Conservation (phyloP, 2,329 filamentous ascomycete species). For the Karstenula rhodostoma region DNA sequence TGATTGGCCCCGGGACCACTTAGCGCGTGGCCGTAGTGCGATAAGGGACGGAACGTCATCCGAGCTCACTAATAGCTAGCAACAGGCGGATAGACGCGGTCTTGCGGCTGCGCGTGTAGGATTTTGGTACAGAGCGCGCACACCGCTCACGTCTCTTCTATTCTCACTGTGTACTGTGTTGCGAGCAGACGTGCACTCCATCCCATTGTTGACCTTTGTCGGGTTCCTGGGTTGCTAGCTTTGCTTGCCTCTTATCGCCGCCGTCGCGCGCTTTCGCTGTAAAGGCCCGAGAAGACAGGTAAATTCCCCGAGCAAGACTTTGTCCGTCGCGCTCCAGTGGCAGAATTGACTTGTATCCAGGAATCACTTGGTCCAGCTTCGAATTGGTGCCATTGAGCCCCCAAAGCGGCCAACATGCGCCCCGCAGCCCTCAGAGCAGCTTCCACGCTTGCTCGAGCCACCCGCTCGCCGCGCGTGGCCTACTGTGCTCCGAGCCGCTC, state of each 20-base stretch:
- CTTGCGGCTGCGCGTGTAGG: slow-evolving; percentile 10
- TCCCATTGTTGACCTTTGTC: slow-evolving; percentile 9
- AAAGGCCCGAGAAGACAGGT: not conserved
- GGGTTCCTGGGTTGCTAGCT: slow-evolving; percentile 4
- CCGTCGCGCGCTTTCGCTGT: not conserved
- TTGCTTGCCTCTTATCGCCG: not conserved
- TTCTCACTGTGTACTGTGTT: not conserved
- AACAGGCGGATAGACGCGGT: slow-evolving; percentile 8
- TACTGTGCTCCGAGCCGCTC: slow-evolving; percentile 32
- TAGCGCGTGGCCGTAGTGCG: not conserved
- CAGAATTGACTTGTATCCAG: slow-evolving; percentile 8
- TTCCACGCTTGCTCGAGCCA: slow-evolving; percentile 36
- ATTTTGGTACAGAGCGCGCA: slow-evolving; percentile 10
- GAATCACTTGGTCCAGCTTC: slow-evolving; percentile 6
- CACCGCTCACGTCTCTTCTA: not conserved
- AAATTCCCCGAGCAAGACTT: not conserved
- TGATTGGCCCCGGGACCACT: not conserved
- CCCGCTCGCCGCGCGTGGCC: slow-evolving; percentile 29
- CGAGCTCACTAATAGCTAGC: slow-evolving; percentile 5
- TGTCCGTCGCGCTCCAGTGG: not conserved
- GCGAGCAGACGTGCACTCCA: not conserved
- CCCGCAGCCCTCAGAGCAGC: slow-evolving; percentile 44
- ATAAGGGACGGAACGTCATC: slow-evolving; percentile 8
- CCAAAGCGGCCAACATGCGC: slow-evolving; percentile 35
- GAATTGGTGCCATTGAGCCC: slow-evolving; percentile 16